A percentile compares a stretch with the other conserved stretches of the same genome.
These are phyloP conservation scores for Talaromyces marneffei DNA, from an alignment of 2,329 filamentous ascomycete species.

Conservation along the genomic window DNA sequence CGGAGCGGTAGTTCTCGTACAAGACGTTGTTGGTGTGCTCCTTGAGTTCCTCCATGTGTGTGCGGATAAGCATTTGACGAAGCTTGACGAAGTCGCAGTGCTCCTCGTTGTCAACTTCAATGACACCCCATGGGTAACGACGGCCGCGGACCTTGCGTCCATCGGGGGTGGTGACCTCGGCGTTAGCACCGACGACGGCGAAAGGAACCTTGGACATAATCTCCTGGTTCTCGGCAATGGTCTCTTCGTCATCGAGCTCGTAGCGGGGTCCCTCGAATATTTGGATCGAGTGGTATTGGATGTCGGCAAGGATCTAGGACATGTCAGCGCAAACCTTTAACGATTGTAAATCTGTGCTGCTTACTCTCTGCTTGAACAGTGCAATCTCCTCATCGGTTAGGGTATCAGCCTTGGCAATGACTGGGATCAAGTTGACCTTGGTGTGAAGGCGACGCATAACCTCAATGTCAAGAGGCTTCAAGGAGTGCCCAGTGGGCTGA, in stretches of 20 bases:
- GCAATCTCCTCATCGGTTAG: conserved; percentile 94
- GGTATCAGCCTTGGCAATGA: conserved; percentile 98
- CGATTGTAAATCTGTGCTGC: neutral
- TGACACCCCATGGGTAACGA: conserved; percentile 95
- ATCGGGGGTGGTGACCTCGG: conserved; percentile 84
- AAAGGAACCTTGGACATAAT: conserved; percentile 99
- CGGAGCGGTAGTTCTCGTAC: conserved; percentile 99
- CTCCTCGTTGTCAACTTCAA: conserved; percentile 99
- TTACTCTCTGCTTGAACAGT: conserved; percentile 90
- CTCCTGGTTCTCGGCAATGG: conserved; percentile 98
- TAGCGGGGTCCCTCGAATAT: conserved; percentile 99
- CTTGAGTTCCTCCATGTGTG: conserved; percentile 99
- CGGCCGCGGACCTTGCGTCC: conserved; percentile 94
- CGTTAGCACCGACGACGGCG: conserved; percentile 93
- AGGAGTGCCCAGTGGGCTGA: conserved; percentile 93
- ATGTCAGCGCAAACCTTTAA: conserved; percentile 19
- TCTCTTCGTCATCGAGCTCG: conserved; percentile 98
- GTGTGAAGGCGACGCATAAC: conserved; percentile 99
- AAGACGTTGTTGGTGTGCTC: conserved; percentile 98
- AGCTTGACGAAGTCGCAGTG: conserved; percentile 99
- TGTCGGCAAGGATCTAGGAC: conserved; percentile 83
- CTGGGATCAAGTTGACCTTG: conserved; percentile 99
- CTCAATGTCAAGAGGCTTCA: conserved; percentile 98
- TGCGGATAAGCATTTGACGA: conserved; percentile 98
- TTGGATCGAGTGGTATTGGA: conserved; percentile 94